phyloP scores from a whole-genome alignment of 2,329 filamentous ascomycete genomes.

The Bipolaris gigantea region DNA sequence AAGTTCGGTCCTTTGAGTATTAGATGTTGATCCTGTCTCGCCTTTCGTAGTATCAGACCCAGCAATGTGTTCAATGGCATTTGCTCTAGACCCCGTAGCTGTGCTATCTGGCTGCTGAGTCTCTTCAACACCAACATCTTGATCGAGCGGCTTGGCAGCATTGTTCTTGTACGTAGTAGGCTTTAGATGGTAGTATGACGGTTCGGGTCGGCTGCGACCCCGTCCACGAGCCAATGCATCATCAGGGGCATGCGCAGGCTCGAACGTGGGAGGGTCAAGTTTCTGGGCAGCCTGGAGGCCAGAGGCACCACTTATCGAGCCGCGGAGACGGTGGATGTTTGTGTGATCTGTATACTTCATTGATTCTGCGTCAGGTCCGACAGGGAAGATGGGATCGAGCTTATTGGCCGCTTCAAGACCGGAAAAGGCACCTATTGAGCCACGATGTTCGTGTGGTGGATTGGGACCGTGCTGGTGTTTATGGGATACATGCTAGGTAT shows the following conservation, averaged over 20 bases:
- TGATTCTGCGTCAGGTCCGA: conserved; percentile 4
- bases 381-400: conserved; percentile 15
- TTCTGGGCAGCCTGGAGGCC: conserved; percentile 13
- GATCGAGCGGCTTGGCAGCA: conserved; percentile 1
- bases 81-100: conserved; percentile 2
- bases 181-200: conserved; percentile 11
- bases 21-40: no score
- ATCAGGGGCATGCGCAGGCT: not conserved
- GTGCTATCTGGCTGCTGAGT: not conserved
- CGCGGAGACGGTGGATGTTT: conserved; percentile 11
- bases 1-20: not conserved
- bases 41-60: no score
- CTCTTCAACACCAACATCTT: not conserved
- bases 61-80: not conserved
- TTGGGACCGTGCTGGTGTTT: conserved; percentile 1
- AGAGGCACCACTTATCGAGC: conserved; percentile 12
- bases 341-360: conserved; percentile 12
- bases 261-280: conserved; percentile 12
- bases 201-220: conserved; percentile 4
- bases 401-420: conserved; percentile 18
- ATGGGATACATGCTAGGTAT: not conserved
- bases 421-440: conserved; percentile 13
- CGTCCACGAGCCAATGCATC: conserved; percentile 5
- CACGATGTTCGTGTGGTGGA: conserved; percentile 16
- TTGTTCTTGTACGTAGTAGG: conserved; percentile 3